A percentile compares a stretch with the other conserved stretches of the same genome.
Conservation (phyloP, 768 basidiomycete genomes). For the Tulasnella sp. region DNA sequence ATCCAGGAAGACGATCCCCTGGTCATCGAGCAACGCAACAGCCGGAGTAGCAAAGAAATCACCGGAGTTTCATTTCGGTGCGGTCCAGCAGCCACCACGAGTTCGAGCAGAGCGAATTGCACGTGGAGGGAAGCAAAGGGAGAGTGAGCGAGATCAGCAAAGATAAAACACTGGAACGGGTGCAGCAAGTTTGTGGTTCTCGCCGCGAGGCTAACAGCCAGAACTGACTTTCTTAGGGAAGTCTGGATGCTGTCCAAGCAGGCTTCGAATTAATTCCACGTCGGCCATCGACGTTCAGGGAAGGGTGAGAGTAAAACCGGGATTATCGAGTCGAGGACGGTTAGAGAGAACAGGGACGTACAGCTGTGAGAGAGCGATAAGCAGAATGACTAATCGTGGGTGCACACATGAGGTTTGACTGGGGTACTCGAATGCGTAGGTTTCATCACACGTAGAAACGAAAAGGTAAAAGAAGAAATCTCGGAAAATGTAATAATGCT, state of each 20-base stretch:
- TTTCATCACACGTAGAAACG: not conserved
- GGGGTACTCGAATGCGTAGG: not conserved
- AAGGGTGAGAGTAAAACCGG: not conserved
- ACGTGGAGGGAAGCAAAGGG: not conserved
- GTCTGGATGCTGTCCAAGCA: slow-evolving; percentile 52
- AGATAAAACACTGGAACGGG: not conserved
- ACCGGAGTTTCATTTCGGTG: not conserved
- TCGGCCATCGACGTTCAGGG: slow-evolving; percentile 41
- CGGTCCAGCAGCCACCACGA: not conserved
- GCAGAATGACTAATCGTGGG: not conserved
- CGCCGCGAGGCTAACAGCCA: not conserved
- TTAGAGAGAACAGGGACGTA: not conserved
- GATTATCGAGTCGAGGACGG: not conserved
- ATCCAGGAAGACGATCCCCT: slow-evolving; percentile 91
- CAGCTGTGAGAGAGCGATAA: not conserved
- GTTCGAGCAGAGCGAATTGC: not conserved
- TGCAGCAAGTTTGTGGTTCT: not conserved
- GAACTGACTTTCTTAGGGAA: slow-evolving; percentile 78
- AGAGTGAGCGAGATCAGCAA: not conserved
- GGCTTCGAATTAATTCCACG: slow-evolving; percentile 53
- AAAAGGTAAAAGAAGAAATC: not conserved
- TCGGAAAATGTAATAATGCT: not conserved
- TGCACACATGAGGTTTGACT: not conserved
- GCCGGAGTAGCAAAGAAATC: slow-evolving; percentile 5
- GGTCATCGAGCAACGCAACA: slow-evolving; percentile 1